phyloP scores from a whole-genome alignment of 2,329 filamentous ascomycete genomes.

The Ophiostoma sp. region DNA sequence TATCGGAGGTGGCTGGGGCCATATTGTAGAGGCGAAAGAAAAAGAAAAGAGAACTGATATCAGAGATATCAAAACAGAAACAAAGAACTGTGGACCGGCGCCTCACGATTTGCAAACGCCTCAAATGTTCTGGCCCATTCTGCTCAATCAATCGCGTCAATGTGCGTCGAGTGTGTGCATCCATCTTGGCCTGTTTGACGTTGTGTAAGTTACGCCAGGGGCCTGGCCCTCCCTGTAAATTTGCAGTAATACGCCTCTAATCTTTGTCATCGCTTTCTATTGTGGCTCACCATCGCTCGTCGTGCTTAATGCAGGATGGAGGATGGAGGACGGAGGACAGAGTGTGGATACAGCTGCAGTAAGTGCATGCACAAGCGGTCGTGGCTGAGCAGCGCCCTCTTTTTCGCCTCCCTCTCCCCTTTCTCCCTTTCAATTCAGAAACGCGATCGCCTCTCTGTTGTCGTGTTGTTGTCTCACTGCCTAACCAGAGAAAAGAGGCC shows the following conservation, averaged over 20 bases:
- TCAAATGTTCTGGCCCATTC: neutral
- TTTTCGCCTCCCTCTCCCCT: neutral
- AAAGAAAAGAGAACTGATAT: neutral
- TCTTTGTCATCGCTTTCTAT: neutral
- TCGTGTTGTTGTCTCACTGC: neutral
- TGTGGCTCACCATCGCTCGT: neutral
- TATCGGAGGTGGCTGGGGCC: neutral
- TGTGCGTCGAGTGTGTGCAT: neutral
- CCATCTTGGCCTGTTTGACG: neutral
- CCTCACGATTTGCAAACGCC: neutral
- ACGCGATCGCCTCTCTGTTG: neutral
- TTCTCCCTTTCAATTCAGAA: neutral
- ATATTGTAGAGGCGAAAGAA: neutral
- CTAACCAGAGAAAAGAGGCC: neutral
- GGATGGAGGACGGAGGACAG: neutral
- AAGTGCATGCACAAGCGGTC: neutral
- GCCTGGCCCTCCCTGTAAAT: neutral
- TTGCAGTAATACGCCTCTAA: too few relatives aligned
- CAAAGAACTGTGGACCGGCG: neutral
- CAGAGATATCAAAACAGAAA: neutral
- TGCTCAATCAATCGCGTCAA: neutral
- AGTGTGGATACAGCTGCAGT: neutral
- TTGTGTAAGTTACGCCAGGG: neutral
- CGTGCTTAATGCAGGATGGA: neutral
- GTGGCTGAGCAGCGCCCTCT: conserved; percentile 4